phyloP scores from a whole-genome alignment of 2,329 filamentous ascomycete species.

The Scopulariopsis brevicaulis region DNA sequence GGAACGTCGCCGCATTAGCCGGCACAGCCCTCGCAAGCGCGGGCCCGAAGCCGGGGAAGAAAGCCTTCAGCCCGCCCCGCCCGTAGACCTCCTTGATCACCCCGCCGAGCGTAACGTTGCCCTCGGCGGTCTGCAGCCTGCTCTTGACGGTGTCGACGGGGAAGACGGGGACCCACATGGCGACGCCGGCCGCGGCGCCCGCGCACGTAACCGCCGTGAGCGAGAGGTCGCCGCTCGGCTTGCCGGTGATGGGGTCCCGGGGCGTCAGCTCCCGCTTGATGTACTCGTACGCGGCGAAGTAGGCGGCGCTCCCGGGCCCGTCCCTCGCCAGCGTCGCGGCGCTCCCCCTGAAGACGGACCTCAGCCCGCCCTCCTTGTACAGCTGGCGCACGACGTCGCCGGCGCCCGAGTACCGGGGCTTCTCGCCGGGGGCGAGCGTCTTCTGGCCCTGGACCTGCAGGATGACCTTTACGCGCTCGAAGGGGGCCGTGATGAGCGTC shows the following conservation, averaged over 20 bases:
- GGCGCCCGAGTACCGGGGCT: constrained; percentile 81
- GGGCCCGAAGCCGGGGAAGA: constrained; percentile 94
- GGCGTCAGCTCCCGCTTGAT: constrained; percentile 84
- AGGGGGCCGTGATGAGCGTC: constrained; percentile 96
- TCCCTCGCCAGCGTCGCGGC: constrained; percentile 88
- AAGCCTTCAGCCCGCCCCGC: constrained; percentile 74
- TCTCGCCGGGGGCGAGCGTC: constrained; percentile 76
- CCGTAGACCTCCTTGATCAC: constrained; percentile 76
- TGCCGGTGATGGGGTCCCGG: constrained; percentile 60
- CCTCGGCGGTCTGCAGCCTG: constrained; percentile 81
- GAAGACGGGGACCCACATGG: constrained; percentile 99
- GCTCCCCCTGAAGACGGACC: constrained; percentile 84
- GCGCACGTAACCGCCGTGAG: constrained; percentile 75
- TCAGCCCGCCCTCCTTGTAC: constrained; percentile 81
- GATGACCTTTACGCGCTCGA: constrained; percentile 97
- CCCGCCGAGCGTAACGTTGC: constrained; percentile 67
- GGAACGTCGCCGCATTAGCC: constrained; percentile 91
- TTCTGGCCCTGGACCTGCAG: constrained; percentile 96
- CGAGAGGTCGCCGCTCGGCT: constrained; percentile 65
- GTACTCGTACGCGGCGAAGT: constrained; percentile 95
- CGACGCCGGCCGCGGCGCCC: constrained; percentile 82
- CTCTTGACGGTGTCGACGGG: constrained; percentile 96
- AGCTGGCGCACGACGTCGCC: constrained; percentile 86
- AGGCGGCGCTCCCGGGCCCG: constrained; percentile 84
- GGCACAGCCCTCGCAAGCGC: constrained; percentile 88